phyloP scores from a whole-genome alignment of 306 rosid genomes.

The Vachellia pachyceras region DNA sequence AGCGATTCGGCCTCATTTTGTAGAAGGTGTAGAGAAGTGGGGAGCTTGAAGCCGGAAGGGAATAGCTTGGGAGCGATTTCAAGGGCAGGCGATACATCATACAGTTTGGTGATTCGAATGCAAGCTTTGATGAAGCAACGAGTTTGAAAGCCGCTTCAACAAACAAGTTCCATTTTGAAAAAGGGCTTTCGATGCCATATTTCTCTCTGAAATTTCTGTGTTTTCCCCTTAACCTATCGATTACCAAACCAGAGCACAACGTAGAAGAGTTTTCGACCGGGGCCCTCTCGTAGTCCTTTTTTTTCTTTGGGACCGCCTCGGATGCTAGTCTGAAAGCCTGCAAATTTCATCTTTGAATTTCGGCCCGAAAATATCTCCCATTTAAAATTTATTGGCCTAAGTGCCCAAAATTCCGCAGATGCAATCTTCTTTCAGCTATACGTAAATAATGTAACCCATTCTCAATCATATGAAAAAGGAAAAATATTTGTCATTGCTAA shows the following conservation, averaged over 20 bases:
- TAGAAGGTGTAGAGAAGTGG: constrained; percentile 49
- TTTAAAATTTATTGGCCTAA: no score
- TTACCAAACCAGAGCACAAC: not conserved
- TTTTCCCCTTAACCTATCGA: constrained; percentile 53
- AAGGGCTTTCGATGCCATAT: constrained; percentile 83
- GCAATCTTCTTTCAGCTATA: no score
- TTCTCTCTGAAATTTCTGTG: not conserved
- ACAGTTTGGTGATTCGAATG: constrained; percentile 35
- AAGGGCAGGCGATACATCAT: constrained; percentile 46
- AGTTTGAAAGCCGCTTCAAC: constrained; percentile 54
- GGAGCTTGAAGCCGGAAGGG: constrained; percentile 62
- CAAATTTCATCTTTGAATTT: no score
- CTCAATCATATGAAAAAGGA: no score
- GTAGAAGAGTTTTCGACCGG: not conserved
- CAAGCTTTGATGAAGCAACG: constrained; percentile 43
- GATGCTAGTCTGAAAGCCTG: no score
- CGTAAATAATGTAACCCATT: no score
- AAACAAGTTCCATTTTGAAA: constrained; percentile 63
- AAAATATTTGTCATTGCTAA: no score
- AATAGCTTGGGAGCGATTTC: constrained; percentile 60
- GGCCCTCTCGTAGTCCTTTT: not conserved
- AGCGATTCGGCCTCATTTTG: constrained; percentile 64
- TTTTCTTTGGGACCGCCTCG: no score
- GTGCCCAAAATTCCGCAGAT: no score
- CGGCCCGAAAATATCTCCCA: no score